These are phyloP conservation scores for Theileria annulata DNA, from an alignment of 169 alveolate species.

Conservation along the genomic window DNA sequence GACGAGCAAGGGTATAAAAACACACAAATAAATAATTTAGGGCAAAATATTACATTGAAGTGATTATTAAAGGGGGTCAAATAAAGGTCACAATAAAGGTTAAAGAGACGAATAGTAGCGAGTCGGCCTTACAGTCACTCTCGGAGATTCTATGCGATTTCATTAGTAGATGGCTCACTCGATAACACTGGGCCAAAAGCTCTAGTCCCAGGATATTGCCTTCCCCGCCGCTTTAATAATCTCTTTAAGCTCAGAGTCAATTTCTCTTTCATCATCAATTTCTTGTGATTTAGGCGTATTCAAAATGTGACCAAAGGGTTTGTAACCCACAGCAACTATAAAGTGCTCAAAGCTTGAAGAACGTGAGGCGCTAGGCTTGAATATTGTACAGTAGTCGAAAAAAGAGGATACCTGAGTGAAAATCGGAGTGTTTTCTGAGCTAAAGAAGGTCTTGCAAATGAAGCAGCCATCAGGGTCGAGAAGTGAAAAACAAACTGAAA, in stretches of 20 bases:
- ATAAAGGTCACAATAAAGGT: constrained; percentile 50
- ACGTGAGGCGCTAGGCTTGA: constrained; percentile 87
- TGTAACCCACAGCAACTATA: constrained; percentile 80
- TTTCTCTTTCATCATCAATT: not conserved
- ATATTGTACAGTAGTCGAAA: constrained; percentile 79
- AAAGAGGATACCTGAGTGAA: constrained; percentile 71
- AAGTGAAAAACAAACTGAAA: constrained; percentile 85
- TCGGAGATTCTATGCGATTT: constrained; percentile 36
- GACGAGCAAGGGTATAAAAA: constrained; percentile 34
- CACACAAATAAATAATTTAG: constrained; percentile 18
- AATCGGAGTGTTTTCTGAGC: constrained; percentile 86
- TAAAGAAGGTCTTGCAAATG: constrained; percentile 95
- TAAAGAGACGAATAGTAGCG: constrained; percentile 7
- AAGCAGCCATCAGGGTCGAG: constrained; percentile 92
- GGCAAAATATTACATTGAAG: constrained; percentile 52
- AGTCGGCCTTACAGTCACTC: constrained; percentile 26
- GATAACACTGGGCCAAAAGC: not conserved
- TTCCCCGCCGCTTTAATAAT: constrained; percentile 31
- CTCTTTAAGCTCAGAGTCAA: constrained; percentile 20
- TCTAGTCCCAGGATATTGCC: not conserved
- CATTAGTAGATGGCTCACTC: constrained; percentile 30
- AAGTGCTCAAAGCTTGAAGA: constrained; percentile 86
- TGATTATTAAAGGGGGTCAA: constrained; percentile 20
- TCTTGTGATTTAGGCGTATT: not conserved
- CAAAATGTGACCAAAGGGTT: constrained; percentile 57